These are phyloP conservation scores for Zea luxurians DNA, from an alignment of 176 grass and related monocot genomes.

Conservation along the genomic window DNA sequence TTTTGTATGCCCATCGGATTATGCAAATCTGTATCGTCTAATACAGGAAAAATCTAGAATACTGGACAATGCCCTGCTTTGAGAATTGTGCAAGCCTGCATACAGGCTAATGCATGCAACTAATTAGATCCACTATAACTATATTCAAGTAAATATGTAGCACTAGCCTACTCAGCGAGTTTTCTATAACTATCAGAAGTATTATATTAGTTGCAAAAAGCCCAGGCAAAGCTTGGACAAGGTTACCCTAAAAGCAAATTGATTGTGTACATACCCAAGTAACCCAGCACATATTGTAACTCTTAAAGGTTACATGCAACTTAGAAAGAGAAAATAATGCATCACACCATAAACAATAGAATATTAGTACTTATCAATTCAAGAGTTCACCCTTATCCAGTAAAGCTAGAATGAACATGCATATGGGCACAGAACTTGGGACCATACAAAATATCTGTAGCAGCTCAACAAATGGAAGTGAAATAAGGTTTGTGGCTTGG, in stretches of 20 bases:
- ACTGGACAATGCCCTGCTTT: no score
- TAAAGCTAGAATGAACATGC: neutral
- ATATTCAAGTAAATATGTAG: no score
- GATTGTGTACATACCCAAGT: neutral
- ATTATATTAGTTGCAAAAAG: neutral
- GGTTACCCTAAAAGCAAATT: neutral
- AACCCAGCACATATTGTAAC: neutral
- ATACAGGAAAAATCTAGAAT: no score
- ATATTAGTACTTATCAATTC: neutral
- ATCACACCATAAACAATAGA: neutral
- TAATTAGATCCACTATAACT: no score
- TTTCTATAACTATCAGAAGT: neutral
- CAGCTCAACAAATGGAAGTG: neutral
- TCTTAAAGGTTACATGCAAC: neutral
- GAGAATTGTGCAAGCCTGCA: no score
- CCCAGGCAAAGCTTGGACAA: neutral
- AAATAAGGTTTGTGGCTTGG: neutral
- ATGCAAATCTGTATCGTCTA: no score
- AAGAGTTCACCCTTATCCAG: neutral
- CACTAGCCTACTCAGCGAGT: neutral
- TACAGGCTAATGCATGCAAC: no score
- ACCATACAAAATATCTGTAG: conserved; percentile 6
- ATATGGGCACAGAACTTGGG: neutral
- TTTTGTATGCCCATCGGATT: no score
- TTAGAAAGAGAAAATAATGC: neutral